These are phyloP conservation scores for Scolecobasidium constrictum DNA, from an alignment of 2,329 filamentous ascomycete genomes.

Conservation along the genomic window DNA sequence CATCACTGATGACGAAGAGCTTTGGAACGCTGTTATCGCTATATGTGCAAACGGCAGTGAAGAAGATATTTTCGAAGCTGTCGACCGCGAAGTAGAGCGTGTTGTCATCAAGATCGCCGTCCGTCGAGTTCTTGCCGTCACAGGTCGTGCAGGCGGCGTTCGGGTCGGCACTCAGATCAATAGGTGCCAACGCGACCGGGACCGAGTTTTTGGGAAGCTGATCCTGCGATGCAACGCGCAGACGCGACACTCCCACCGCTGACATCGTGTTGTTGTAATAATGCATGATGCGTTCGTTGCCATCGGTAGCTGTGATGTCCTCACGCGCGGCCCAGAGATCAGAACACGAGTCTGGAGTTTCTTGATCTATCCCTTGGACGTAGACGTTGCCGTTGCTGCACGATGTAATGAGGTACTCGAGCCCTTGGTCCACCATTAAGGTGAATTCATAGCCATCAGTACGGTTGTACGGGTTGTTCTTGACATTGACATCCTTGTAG, in stretches of 20 bases:
- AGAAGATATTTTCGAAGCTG: neutral
- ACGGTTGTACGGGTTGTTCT: too few relatives aligned
- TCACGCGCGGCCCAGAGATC: conserved; percentile 14
- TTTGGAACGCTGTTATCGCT: conserved; percentile 13
- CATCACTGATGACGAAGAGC: conserved; percentile 19
- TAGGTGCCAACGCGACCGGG: neutral
- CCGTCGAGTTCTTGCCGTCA: neutral
- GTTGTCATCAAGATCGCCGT: conserved; percentile 9
- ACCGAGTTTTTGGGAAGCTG: neutral
- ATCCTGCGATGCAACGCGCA: conserved; percentile 16
- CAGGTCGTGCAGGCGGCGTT: neutral
- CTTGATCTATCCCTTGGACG: conserved; percentile 14
- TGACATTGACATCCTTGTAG: too few relatives aligned
- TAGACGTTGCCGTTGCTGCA: conserved; percentile 28
- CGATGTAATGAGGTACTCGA: conserved; percentile 17
- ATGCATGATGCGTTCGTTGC: conserved; percentile 17
- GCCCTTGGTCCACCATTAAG: too few relatives aligned
- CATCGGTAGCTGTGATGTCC: conserved; percentile 16
- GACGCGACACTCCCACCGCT: conserved; percentile 19
- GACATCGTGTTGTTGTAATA: conserved; percentile 25
- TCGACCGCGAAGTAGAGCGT: conserved; percentile 17
- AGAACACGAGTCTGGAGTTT: conserved; percentile 11
- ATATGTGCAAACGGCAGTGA: conserved; percentile 19
- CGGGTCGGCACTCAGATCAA: neutral
- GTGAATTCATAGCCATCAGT: too few relatives aligned